Evolutionary conservation across 345 rosid genomes (phyloP), one percentile per base, ranked within the genome.

Genomic region (Populus alba): DNA sequence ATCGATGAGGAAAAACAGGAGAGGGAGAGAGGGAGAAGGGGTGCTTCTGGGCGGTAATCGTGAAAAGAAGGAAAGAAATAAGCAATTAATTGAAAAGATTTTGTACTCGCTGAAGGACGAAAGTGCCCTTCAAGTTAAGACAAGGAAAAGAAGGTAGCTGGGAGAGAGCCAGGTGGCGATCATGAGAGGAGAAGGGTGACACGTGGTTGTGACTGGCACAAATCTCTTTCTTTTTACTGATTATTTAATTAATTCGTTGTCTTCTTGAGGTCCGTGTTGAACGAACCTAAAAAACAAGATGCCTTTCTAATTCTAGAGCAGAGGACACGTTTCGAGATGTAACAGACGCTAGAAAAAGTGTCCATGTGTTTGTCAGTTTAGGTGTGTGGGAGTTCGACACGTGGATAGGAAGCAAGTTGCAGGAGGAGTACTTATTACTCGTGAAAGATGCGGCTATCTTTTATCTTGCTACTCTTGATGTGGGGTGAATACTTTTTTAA

Each of bases 101-200:
- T 37, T 68, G 31, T 25, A 53, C 31, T 66, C 12, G 15, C 7
- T 4, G 11, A 59, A 8, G 27, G 80, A 71, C 80, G 72, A 51
- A 78, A 78, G 37, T 72, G 20, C 67, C 83, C 80, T 82, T 78
- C 57, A 66, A 3, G 6, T 23, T 38, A 16, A 16, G 77, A 66
- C 57, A 39, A 38, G 25, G 62, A 53, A 75, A 47, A 73, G 72
- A 76, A 73, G 74, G 74, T 23, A 49, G 45, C 80, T 76, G 82
- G 80, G 86, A 77, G 77, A 43, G 71, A 76, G 86, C 89, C 92
- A 94, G 80, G 97, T 92, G 97, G 91, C 89, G 85, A 88, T 66
- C 87, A 81, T 70, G 86, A 75, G 84, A 82, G 78, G 75, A 25
- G 72, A 35, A 71, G 79, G 8, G 8, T 74, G 95, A 91, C 97